A percentile compares a stretch with the other conserved stretches of the same genome.
Conservation (phyloP, 495 filamentous ascomycete species). For the Penicillium desertorum region DNA sequence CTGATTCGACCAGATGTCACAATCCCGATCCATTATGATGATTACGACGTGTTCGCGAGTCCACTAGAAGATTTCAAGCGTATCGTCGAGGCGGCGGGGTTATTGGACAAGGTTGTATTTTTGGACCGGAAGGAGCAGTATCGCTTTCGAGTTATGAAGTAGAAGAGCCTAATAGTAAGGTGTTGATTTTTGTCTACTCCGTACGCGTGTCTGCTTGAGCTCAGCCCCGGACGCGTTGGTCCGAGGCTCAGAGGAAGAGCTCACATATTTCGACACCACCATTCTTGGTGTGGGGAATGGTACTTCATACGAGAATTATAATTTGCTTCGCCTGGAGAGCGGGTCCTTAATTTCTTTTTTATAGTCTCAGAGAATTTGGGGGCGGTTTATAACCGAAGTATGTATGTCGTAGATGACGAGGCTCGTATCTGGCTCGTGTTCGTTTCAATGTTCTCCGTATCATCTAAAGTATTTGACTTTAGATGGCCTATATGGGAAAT, state of each 20-base stretch:
- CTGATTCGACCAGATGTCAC: constrained; percentile 62
- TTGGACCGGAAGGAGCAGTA: constrained; percentile 61
- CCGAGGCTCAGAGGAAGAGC: background rate
- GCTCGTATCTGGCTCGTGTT: background rate
- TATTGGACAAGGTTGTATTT: constrained; percentile 57
- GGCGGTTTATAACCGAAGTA: background rate
- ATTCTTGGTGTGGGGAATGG: background rate
- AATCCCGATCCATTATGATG: constrained; percentile 70
- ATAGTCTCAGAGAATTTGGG: background rate
- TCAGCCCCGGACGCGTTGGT: background rate
- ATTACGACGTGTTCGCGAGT: constrained; percentile 63
- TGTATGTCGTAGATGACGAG: background rate
- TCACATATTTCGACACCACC: background rate
- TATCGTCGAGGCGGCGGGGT: constrained; percentile 52
- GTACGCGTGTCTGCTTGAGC: background rate
- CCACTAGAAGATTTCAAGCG: constrained; percentile 60
- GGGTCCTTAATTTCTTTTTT: background rate
- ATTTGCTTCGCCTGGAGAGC: background rate
- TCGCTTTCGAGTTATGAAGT: constrained; percentile 48
- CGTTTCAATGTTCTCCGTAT: background rate
- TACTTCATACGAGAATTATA: background rate
- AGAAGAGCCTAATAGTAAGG: background rate
- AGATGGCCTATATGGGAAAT: too few relatives aligned
- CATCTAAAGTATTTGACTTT: background rate
- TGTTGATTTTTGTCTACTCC: background rate